Percentiles rank a stretch among this genome's conserved stretches.
Conservation (phyloP, 176 grass and related monocot species). For the Pharus latifolius region DNA sequence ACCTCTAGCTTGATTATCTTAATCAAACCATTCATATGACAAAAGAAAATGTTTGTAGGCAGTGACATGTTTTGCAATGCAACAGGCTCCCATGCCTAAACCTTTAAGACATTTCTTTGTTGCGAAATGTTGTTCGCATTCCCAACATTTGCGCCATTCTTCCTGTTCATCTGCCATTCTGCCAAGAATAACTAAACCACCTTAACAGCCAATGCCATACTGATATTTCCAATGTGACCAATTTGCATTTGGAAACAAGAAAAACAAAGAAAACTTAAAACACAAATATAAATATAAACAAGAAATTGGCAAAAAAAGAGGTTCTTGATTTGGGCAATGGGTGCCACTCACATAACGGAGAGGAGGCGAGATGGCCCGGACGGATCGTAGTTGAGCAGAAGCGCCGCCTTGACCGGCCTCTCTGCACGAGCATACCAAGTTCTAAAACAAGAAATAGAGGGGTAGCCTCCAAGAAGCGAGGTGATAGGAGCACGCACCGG, state of each 20-base stretch:
- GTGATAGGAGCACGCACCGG: constrained; percentile 13
- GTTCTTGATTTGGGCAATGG: neutral
- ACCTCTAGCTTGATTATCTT: too few relatives aligned
- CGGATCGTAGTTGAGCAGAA: constrained; percentile 77
- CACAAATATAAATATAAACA: neutral
- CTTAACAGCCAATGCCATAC: neutral
- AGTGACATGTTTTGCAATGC: too few relatives aligned
- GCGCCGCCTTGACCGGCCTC: constrained; percentile 49
- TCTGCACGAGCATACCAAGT: constrained; percentile 22
- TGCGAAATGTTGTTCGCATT: too few relatives aligned
- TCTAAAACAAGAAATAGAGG: neutral
- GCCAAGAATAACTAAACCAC: neutral
- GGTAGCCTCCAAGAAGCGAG: neutral
- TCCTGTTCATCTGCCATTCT: neutral
- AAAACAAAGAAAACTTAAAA: neutral
- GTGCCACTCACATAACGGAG: constrained; percentile 42
- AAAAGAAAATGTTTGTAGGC: too few relatives aligned
- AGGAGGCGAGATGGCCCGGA: constrained; percentile 59
- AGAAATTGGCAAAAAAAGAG: neutral
- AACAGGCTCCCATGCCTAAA: too few relatives aligned
- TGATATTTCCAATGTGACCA: neutral
- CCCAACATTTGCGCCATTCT: too few relatives aligned
- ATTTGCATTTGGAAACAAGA: neutral
- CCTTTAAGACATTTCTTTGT: too few relatives aligned
- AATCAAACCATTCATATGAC: too few relatives aligned